Percentiles rank a stretch among this genome's conserved stretches.
phyloP scores from a whole-genome alignment of 345 rosid genomes.

The Eucalyptus fibrosa region DNA sequence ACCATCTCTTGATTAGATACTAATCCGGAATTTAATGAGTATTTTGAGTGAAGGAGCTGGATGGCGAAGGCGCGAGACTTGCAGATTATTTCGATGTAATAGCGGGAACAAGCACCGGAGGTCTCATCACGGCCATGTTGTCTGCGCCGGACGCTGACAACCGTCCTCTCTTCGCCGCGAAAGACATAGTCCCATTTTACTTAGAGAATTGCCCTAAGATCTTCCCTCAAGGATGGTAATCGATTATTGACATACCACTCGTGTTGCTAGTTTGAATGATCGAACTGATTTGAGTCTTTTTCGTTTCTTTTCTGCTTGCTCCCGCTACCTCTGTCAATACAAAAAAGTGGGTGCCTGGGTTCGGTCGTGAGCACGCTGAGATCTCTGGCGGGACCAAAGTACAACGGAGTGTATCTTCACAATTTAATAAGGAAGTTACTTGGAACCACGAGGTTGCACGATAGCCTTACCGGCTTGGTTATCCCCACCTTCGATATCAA shows the following conservation, averaged over 20 bases:
- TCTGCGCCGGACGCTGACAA: slow-evolving; percentile 31
- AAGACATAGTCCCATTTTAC: slow-evolving; percentile 60
- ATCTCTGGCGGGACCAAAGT: background rate
- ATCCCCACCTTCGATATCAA: slow-evolving; percentile 19
- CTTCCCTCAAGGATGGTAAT: slow-evolving; percentile 47
- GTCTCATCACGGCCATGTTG: slow-evolving; percentile 7
- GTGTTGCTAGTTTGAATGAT: background rate
- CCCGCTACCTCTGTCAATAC: background rate
- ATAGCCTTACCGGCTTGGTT: slow-evolving; percentile 6
- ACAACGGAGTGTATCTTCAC: background rate
- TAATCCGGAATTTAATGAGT: background rate
- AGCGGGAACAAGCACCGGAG: background rate
- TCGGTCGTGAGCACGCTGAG: slow-evolving; percentile 11
- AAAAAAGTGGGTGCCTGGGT: slow-evolving; percentile 20
- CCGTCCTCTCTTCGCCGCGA: slow-evolving; percentile 50
- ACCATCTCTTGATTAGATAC: background rate
- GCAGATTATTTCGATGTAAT: background rate
- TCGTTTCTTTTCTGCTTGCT: background rate
- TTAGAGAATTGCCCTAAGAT: slow-evolving; percentile 37
- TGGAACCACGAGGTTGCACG: background rate
- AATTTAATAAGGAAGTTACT: background rate
- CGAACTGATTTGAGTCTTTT: background rate
- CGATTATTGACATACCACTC: background rate
- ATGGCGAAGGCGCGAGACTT: background rate
- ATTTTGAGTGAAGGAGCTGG: background rate